Conservation (phyloP, 2,329 filamentous ascomycete genomes). For the Pestalotiopsis sp. region DNA sequence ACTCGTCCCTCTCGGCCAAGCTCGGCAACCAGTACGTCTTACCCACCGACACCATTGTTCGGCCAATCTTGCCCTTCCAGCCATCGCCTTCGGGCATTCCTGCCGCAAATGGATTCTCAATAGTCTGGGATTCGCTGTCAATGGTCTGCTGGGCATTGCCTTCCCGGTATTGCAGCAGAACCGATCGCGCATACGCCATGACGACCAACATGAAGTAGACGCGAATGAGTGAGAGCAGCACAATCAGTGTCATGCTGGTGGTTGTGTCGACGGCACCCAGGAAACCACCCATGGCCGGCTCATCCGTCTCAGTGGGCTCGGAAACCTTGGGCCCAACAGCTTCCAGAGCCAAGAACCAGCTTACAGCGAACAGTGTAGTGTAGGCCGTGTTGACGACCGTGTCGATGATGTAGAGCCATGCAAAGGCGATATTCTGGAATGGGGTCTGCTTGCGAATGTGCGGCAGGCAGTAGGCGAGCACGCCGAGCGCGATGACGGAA, state of each 20-base stretch:
- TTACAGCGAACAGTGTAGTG: conserved; percentile 78
- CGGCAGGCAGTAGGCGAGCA: conserved; percentile 72
- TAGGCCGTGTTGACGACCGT: conserved; percentile 80
- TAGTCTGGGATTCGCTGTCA: conserved; percentile 49
- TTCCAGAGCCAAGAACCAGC: conserved; percentile 79
- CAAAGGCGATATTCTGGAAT: conserved; percentile 78
- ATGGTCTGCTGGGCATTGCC: conserved; percentile 33
- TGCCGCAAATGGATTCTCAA: conserved; percentile 65
- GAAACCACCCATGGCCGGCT: conserved; percentile 17
- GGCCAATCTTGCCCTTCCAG: conserved; percentile 78
- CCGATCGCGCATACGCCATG: conserved; percentile 79
- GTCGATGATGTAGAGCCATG: conserved; percentile 85
- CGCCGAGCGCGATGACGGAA: conserved; percentile 71
- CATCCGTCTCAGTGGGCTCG: conserved; percentile 19
- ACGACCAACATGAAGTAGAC: conserved; percentile 85
- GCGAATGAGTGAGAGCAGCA: conserved; percentile 72
- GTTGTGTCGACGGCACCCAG: conserved; percentile 58
- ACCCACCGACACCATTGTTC: conserved; percentile 74
- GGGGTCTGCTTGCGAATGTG: conserved; percentile 80
- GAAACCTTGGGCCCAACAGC: conserved; percentile 35
- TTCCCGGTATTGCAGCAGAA: conserved; percentile 71
- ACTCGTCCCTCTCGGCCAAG: conserved; percentile 64
- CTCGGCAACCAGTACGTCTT: conserved; percentile 81
- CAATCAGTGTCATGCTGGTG: conserved; percentile 79
- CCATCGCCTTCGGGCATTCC: conserved; percentile 76